These are phyloP conservation scores for Geosmithia morbida DNA, from an alignment of 2,329 filamentous ascomycete species.

Conservation along the genomic window DNA sequence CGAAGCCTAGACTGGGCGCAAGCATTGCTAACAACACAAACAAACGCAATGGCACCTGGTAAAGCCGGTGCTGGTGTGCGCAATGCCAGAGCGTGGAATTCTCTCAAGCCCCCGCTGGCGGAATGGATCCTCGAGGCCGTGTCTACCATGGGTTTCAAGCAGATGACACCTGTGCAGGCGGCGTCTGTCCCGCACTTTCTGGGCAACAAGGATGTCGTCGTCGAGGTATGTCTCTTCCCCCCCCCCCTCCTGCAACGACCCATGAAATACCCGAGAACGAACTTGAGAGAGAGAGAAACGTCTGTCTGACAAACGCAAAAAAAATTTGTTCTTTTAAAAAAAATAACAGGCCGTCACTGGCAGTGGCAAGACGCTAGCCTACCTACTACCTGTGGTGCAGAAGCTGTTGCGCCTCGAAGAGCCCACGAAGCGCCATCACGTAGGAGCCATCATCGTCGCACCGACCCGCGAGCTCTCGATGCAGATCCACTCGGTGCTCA, in stretches of 20 bases:
- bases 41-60: conserved; percentile 14
- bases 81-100: conserved; percentile 31
- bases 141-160: conserved; percentile 67
- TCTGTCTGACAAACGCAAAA: background rate
- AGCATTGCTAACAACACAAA: background rate
- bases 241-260: background rate
- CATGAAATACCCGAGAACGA: background rate
- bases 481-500: conserved; percentile 75
- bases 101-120: conserved; percentile 21
- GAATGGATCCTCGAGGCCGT: conserved; percentile 78
- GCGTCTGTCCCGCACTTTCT: conserved; percentile 81
- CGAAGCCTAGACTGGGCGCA: background rate
- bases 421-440: conserved; percentile 75
- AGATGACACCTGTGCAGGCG: conserved; percentile 91
- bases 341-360: conserved; percentile 60
- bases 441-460: conserved; percentile 82
- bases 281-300: background rate
- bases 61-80: conserved; percentile 22
- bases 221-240: conserved; percentile 41
- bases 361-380: conserved; percentile 80
- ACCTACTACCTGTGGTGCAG: conserved; percentile 71
- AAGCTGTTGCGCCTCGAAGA: conserved; percentile 68
- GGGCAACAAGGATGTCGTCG: conserved; percentile 82
- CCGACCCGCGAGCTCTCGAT: conserved; percentile 81
- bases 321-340: too few species aligned